Conservation (phyloP, 2,329 filamentous ascomycete species). For the Aurifilum marmelostoma region DNA sequence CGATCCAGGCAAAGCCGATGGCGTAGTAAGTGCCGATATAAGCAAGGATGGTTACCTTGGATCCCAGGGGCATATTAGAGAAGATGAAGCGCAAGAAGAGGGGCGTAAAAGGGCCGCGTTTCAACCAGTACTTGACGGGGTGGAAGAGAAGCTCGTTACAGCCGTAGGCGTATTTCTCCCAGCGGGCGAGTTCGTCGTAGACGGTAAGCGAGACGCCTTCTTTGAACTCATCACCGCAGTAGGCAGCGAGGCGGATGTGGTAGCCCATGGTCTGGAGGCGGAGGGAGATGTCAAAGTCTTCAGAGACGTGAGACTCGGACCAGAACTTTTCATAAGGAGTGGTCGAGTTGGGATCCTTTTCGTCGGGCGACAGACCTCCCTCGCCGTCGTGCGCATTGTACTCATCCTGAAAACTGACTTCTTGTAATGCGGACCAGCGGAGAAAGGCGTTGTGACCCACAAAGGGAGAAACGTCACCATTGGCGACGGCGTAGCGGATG, state of each 20-base stretch:
- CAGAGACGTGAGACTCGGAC: slow-evolving; percentile 79
- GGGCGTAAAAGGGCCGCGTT: slow-evolving; percentile 75
- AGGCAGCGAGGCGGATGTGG: slow-evolving; percentile 72
- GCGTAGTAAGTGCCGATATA: slow-evolving; percentile 84
- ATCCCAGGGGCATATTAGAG: slow-evolving; percentile 74
- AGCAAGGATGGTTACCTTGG: slow-evolving; percentile 75
- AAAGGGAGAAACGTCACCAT: slow-evolving; percentile 77
- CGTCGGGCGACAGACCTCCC: background rate
- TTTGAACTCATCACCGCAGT: slow-evolving; percentile 77
- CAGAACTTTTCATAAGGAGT: slow-evolving; percentile 72
- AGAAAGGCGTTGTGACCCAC: slow-evolving; percentile 81
- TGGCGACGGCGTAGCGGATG: slow-evolving; percentile 76
- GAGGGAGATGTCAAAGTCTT: slow-evolving; percentile 82
- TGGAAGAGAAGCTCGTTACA: slow-evolving; percentile 84
- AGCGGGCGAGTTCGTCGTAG: slow-evolving; percentile 81
- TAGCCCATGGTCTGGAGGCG: slow-evolving; percentile 74
- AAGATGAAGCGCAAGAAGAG: slow-evolving; percentile 75
- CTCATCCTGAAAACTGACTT: slow-evolving; percentile 70
- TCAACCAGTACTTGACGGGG: slow-evolving; percentile 73
- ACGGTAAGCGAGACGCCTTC: slow-evolving; percentile 84
- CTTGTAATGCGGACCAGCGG: slow-evolving; percentile 75
- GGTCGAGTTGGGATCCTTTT: slow-evolving; percentile 32
- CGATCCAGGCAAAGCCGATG: slow-evolving; percentile 74
- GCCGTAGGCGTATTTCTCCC: slow-evolving; percentile 87
- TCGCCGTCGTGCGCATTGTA: slow-evolving; percentile 49